phyloP scores from a whole-genome alignment of 495 filamentous ascomycete species.

The Viridothelium virens region DNA sequence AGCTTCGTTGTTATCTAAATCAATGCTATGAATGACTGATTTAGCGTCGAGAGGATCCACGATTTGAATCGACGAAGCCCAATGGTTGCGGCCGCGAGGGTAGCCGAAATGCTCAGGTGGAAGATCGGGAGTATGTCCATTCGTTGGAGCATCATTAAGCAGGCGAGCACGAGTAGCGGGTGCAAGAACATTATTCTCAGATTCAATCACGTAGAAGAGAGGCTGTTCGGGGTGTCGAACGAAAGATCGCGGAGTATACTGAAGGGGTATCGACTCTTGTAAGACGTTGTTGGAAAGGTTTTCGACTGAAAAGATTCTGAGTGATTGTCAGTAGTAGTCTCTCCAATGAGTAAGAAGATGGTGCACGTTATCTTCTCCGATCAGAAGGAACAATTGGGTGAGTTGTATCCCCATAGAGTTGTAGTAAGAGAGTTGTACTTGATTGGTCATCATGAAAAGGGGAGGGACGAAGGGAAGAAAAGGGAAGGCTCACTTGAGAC shows the following conservation, averaged over 20 bases:
- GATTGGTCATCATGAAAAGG: conserved; percentile 58
- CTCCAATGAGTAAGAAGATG: neutral
- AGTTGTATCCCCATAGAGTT: neutral
- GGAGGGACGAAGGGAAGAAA: conserved; percentile 28
- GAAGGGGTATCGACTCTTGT: conserved; percentile 79
- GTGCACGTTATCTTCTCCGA: conserved; percentile 23
- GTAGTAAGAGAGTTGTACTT: conserved; percentile 24
- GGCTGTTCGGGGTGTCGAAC: conserved; percentile 80
- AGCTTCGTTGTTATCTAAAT: conserved; percentile 83
- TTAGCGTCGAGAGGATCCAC: conserved; percentile 76
- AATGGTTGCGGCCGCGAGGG: conserved; percentile 70
- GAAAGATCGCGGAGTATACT: conserved; percentile 82
- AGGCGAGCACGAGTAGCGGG: conserved; percentile 62
- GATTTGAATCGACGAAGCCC: conserved; percentile 90
- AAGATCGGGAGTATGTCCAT: conserved; percentile 57
- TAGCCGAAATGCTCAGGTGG: conserved; percentile 86
- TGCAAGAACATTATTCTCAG: conserved; percentile 82
- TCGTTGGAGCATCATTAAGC: conserved; percentile 49
- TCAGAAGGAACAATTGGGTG: conserved; percentile 76
- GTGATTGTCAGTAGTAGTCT: conserved; percentile 26
- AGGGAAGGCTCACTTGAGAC: conserved; percentile 62
- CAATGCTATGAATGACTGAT: conserved; percentile 61
- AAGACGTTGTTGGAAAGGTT: conserved; percentile 78
- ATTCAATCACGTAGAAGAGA: conserved; percentile 86
- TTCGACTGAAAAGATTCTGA: conserved; percentile 84